Evolutionary conservation across 2,329 filamentous ascomycete genomes (phyloP).

Genomic region (Teratosphaeria gauchensis): DNA sequence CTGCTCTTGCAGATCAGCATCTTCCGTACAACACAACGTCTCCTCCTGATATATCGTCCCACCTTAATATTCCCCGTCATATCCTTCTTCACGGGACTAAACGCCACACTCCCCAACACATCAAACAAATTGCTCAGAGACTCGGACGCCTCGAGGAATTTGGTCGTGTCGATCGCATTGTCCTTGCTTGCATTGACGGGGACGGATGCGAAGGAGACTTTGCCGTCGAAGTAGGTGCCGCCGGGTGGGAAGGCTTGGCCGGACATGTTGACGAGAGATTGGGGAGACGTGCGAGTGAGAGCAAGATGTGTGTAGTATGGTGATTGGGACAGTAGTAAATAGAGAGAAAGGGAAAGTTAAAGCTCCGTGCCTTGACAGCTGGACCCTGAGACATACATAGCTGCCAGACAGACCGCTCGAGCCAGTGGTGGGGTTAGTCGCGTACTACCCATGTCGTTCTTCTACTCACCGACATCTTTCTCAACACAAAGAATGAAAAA

Average conservation of each 20-base stretch:
- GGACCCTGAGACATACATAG: too few relatives aligned
- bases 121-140: conserved; percentile 76
- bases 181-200: conserved; percentile 62
- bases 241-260: conserved; percentile 42
- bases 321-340: neutral
- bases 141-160: conserved; percentile 89
- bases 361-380: too few relatives aligned
- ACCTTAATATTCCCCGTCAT: conserved; percentile 89
- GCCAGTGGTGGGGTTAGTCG: too few relatives aligned
- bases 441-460: too few relatives aligned
- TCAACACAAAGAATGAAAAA: too few relatives aligned
- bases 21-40: neutral
- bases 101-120: conserved; percentile 59
- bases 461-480: too few relatives aligned
- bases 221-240: conserved; percentile 76
- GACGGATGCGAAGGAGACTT: conserved; percentile 75
- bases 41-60: neutral
- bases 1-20: conserved; percentile 34
- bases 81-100: conserved; percentile 84
- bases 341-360: too few relatives aligned
- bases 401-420: too few relatives aligned
- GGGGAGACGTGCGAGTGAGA: too few relatives aligned
- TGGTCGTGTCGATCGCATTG: conserved; percentile 68
- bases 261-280: conserved; percentile 8
- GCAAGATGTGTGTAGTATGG: neutral